Base-by-base conservation (phyloP, 2,329 filamentous ascomycete genomes). In the Xylariales sp. region DNA sequence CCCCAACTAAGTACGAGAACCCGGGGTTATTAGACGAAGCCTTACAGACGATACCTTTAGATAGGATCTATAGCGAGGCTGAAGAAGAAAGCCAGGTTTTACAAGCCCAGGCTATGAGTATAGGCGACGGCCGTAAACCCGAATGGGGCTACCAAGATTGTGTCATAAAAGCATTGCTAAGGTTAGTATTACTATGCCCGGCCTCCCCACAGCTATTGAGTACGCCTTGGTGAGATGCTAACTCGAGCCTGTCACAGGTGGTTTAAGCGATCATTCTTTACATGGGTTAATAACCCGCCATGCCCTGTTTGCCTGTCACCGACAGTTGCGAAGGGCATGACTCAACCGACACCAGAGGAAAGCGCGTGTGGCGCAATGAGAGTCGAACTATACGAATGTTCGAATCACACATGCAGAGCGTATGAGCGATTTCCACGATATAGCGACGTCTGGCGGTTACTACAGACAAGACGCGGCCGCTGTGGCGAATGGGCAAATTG, bases 141-240 rank as follows among this genome's bases (percentile, higher is more conserved):
- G 91, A 94, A 83, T 98, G 95, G 95, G 95, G 94, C 65, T 97
- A 98, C 78, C 95, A 98, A 80, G 96, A 99, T 81, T 99, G 95
- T 79, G 93, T 97, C 63, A 91, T 98, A 76, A 88, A 93, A 72
- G 93, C 95, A 68, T 84, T 98, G 71, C 84, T 98, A 76, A 91
- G 90, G 92, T 94, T 84, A 74, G 89, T 64, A 46, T 28, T 45
- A 23, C 46, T n/a, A 32, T 30, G 48, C 53, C 41, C 18, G 6
- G 54, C 43, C 53, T 18, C 5, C 23, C 16, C 34, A 16, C 7
- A 43, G 6, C 50, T 52, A 28, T 64, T 12, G 41, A 79, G 43
- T 46, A 23, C n/a, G n/a, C 43, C 46, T 9, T 18, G 16, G 39
- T 50, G 34, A 48, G 23, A 41, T 62, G 63, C 72, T 68, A 65